A percentile compares a stretch with the other conserved stretches of the same genome.
Evolutionary conservation across 352 stramenopile genomes (phyloP).

Genomic region (Pythium monospermum): DNA sequence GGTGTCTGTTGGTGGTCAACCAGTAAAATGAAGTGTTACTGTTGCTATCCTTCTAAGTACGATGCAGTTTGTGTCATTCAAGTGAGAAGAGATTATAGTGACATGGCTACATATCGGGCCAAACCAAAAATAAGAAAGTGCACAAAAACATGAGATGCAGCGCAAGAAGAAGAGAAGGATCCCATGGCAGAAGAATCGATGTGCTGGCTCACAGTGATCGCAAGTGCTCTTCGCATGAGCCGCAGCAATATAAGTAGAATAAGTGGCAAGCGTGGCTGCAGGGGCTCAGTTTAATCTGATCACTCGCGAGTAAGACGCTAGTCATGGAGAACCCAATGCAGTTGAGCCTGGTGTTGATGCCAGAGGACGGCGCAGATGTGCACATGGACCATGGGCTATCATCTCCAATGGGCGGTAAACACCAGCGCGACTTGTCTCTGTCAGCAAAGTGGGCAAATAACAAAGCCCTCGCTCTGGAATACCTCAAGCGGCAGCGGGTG

Average conservation of each 20-base stretch:
- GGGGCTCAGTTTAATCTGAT: too few relatives aligned
- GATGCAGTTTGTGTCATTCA: constrained; percentile 4
- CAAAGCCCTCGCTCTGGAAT: constrained; percentile 68
- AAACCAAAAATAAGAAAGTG: constrained; percentile 1
- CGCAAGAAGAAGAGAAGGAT: not conserved
- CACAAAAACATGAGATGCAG: too few relatives aligned
- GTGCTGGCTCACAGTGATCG: not conserved
- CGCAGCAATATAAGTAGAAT: too few relatives aligned
- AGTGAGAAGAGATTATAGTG: not conserved
- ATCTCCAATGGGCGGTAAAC: constrained; percentile 58
- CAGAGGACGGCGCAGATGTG: constrained; percentile 24
- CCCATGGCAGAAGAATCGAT: not conserved
- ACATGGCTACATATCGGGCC: constrained; percentile 20
- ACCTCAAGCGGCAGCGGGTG: constrained; percentile 64
- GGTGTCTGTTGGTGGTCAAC: constrained; percentile 13
- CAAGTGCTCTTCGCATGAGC: too few relatives aligned
- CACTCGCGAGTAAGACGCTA: not conserved
- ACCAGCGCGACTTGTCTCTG: constrained; percentile 60
- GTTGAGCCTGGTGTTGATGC: constrained; percentile 28
- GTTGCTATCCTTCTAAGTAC: constrained; percentile 16
- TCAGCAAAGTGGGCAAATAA: constrained; percentile 76
- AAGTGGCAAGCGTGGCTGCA: too few relatives aligned
- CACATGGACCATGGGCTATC: constrained; percentile 21
- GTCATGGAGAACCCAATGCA: constrained; percentile 26
- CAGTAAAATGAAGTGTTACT: constrained; percentile 13